phyloP scores from a whole-genome alignment of 345 rosid genomes.

The Psidium guajava region DNA sequence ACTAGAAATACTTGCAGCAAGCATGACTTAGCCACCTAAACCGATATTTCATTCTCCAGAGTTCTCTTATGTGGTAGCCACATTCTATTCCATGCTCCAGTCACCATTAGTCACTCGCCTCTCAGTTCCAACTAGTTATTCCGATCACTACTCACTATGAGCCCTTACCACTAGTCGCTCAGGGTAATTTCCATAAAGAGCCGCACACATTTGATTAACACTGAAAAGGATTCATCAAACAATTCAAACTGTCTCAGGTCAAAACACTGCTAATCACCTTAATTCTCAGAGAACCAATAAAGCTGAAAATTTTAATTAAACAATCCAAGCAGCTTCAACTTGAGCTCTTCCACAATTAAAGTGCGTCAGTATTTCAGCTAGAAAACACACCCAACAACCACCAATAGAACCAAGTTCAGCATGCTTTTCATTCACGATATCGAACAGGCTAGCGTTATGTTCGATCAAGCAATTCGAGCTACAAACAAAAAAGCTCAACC shows the following conservation, averaged over 20 bases:
- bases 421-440: background rate
- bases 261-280: background rate
- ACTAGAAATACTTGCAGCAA: background rate
- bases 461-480: background rate
- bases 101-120: background rate
- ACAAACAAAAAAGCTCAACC: background rate
- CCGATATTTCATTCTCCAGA: background rate
- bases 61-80: background rate
- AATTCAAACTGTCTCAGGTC: background rate
- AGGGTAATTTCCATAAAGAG: background rate
- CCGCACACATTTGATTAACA: background rate
- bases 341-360: background rate
- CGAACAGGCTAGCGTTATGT: background rate
- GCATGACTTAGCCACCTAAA: background rate
- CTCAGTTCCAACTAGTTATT: background rate
- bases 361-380: background rate
- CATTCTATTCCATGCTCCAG: background rate
- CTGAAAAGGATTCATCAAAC: background rate
- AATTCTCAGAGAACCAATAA: background rate
- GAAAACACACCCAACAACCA: background rate
- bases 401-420: background rate
- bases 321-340: background rate
- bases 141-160: background rate
- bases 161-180: background rate
- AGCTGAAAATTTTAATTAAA: background rate